Base-by-base conservation (phyloP, 1,284 basidiomycete genomes). In the Cystobasidiaceae sp. region DNA sequence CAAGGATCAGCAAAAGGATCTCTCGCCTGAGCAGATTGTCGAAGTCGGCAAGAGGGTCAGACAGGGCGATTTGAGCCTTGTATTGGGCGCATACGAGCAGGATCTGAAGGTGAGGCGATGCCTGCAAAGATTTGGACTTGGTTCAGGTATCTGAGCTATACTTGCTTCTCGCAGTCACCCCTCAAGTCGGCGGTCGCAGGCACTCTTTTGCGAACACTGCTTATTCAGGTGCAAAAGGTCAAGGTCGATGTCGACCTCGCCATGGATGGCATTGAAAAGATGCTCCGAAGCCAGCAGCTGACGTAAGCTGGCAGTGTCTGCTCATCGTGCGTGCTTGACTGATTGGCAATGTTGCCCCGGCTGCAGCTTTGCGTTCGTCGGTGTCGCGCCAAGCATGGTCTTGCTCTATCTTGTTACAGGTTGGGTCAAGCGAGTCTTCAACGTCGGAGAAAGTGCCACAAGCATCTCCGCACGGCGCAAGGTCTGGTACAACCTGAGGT, bases 191-290 rank as follows among this genome's bases (percentile, higher is more conserved):
- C 86, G 3, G 68, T 97, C 5, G 80, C 82, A 2, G 94, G 94
- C 4, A 88, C 87, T 13, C 82, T 98, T 13, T 79, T 97, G 27
- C 83, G 94, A 41, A 87, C 90, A 0, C 78, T 93, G 33, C 86
- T 98, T 66, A 89, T 98, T 60, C 94, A 97, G 75, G 83, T 97
- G 1, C 94, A 98, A 74, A 98, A 97, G 77, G 90, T 93, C 65
- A 97, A 97, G 82, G 92, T 91, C 65, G 94, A 98, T 76, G 85
- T 97, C 58, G 89, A 92, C 71, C 84, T 94, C 79, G 83, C 90
- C 28, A 64, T 97, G 73, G 79, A 85, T 59, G 86, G 90, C 55
- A 88, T 97, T 70, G 94, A 98, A 78, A 90, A 88, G 74, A 81
- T 98, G 55, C 85, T 98, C 68, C 90, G 88, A 72, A 93, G 90